phyloP scores from a whole-genome alignment of 2,329 filamentous ascomycete genomes.

The Fusarium annulatum region DNA sequence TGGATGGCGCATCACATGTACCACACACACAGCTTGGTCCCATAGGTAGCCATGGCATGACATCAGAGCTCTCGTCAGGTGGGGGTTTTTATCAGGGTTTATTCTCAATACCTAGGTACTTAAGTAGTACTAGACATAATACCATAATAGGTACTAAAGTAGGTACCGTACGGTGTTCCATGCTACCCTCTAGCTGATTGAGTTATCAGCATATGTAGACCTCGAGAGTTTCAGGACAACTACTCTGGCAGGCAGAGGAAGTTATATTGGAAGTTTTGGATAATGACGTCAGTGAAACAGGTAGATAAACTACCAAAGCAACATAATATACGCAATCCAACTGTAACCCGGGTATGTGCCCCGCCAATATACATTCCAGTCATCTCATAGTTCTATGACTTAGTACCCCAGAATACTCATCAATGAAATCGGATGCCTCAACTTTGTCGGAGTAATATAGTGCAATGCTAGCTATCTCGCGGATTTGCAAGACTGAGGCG shows the following conservation, averaged over 20 bases:
- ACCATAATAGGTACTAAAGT: not conserved
- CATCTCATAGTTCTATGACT: not conserved
- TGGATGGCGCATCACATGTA: conserved; percentile 1
- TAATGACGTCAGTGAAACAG: not conserved
- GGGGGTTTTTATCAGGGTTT: not conserved
- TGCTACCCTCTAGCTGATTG: not conserved
- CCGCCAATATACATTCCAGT: conserved; percentile 5
- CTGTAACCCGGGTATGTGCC: not conserved
- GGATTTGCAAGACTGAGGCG: not conserved
- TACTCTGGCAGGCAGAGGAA: too few relatives aligned
- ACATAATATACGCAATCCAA: not conserved
- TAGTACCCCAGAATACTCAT: not conserved
- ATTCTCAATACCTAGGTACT: not conserved
- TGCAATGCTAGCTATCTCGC: not conserved
- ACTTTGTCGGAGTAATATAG: not conserved
- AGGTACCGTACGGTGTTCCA: not conserved
- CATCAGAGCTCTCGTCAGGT: conserved; percentile 15
- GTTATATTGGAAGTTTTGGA: not conserved
- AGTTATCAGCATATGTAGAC: not conserved
- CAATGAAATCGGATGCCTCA: not conserved
- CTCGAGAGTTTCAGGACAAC: not conserved
- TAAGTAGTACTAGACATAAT: too few relatives aligned
- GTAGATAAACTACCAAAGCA: not conserved
- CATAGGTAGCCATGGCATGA: not conserved
- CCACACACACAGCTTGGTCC: not conserved